These are phyloP conservation scores for Eleusine coracana DNA, from an alignment of 176 grass and related monocot species.

Conservation along the genomic window DNA sequence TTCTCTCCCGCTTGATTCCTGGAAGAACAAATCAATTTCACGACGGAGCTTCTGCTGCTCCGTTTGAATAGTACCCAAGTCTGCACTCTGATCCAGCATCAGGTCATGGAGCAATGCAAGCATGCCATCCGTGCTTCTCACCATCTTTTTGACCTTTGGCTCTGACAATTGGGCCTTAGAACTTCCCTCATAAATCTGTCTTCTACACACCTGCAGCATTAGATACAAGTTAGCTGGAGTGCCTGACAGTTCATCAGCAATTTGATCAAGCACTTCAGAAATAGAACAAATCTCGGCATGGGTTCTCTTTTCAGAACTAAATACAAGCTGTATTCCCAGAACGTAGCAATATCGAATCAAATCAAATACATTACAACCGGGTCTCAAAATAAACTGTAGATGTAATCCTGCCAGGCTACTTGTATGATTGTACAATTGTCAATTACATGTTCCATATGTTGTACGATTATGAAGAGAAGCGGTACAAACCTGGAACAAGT, in stretches of 20 bases:
- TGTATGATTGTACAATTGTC: neutral
- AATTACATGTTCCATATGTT: slow-evolving; percentile 12
- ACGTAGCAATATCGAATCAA: neutral
- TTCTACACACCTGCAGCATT: slow-evolving; percentile 36
- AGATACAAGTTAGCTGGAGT: neutral
- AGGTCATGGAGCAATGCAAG: slow-evolving; percentile 53
- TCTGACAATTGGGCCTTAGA: slow-evolving; percentile 38
- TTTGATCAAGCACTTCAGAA: slow-evolving; percentile 1
- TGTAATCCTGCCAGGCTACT: neutral
- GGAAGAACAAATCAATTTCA: slow-evolving; percentile 82
- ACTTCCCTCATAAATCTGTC: slow-evolving; percentile 62
- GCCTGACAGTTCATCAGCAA: neutral
- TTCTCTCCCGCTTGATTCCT: slow-evolving; percentile 50
- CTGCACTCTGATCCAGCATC: slow-evolving; percentile 46
- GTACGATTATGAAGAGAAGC: slow-evolving; percentile 10
- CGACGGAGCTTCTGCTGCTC: slow-evolving; percentile 63
- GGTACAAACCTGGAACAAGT: slow-evolving; percentile 83
- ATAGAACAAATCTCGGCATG: neutral
- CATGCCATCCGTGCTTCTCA: slow-evolving; percentile 40
- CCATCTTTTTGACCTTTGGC: slow-evolving; percentile 24
- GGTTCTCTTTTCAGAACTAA: neutral
- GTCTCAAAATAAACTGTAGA: slow-evolving; percentile 2
- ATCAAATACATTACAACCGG: neutral
- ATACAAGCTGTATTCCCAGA: neutral
- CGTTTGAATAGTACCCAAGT: slow-evolving; percentile 12